Evolutionary conservation across 495 filamentous ascomycete genomes (phyloP).

Genomic region (Penicillium subrubescens): DNA sequence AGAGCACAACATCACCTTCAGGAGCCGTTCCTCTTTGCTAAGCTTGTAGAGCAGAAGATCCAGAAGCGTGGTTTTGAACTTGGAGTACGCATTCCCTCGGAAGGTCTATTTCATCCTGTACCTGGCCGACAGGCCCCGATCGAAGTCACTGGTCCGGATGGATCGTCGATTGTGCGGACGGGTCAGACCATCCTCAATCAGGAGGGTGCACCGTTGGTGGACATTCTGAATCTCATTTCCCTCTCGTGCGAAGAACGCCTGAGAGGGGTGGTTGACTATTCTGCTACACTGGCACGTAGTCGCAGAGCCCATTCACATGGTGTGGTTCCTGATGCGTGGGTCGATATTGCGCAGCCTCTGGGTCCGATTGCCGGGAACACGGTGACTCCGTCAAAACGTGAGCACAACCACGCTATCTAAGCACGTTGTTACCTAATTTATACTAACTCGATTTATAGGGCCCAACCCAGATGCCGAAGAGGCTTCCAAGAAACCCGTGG

Average conservation of each 20-base stretch:
- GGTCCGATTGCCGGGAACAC: constrained; percentile 37
- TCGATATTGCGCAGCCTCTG: constrained; percentile 60
- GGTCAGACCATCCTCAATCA: constrained; percentile 66
- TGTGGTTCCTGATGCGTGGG: constrained; percentile 67
- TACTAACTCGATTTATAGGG: constrained; percentile 35
- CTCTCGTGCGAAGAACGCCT: constrained; percentile 74
- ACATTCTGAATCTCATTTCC: constrained; percentile 75
- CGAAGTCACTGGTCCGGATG: constrained; percentile 59
- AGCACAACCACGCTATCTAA: constrained; percentile 10
- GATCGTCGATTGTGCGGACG: constrained; percentile 55
- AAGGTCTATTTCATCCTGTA: constrained; percentile 59
- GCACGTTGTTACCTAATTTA: neutral
- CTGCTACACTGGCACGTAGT: constrained; percentile 60
- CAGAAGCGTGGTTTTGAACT: constrained; percentile 53
- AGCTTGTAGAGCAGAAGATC: constrained; percentile 50
- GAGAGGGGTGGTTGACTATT: constrained; percentile 69
- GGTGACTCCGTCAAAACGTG: constrained; percentile 65
- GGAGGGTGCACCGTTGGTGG: constrained; percentile 64
- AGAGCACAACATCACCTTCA: constrained; percentile 57
- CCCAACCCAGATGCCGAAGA: constrained; percentile 28
- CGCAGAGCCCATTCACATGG: constrained; percentile 75
- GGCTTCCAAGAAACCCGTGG: constrained; percentile 24
- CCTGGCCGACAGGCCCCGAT: constrained; percentile 50
- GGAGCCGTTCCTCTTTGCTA: constrained; percentile 59
- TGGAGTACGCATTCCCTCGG: constrained; percentile 63